Conservation (phyloP, 1,284 basidiomycete genomes). For the Pyrrhoderma lamaoense region DNA sequence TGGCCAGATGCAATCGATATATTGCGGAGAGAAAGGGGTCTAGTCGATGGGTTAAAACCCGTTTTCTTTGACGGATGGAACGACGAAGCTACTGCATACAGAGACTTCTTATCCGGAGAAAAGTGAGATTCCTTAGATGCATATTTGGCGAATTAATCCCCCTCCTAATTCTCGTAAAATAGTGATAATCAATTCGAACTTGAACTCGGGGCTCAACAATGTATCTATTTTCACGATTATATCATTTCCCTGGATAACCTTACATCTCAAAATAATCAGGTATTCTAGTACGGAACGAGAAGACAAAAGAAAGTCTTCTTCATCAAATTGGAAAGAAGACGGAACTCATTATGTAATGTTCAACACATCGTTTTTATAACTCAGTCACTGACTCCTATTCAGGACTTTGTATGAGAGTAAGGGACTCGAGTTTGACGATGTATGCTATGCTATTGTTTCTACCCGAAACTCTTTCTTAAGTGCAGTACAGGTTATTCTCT, state of each 20-base stretch:
- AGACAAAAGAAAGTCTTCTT: conserved; percentile 42
- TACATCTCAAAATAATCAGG: conserved; percentile 30
- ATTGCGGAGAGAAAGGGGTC: conserved; percentile 49
- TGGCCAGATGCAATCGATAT: conserved; percentile 64
- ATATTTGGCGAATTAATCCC: too few relatives aligned
- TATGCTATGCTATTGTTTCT: conserved; percentile 24
- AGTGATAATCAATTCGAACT: too few relatives aligned
- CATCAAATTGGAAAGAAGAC: conserved; percentile 46
- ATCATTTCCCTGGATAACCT: neutral
- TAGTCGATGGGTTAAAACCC: conserved; percentile 53
- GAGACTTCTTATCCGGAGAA: conserved; percentile 50
- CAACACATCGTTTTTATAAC: neutral
- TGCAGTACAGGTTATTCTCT: conserved; percentile 50
- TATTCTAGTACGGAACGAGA: conserved; percentile 61
- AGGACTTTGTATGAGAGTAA: conserved; percentile 72
- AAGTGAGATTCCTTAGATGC: conserved; percentile 31
- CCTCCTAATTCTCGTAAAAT: too few relatives aligned
- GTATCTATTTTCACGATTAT: conserved; percentile 28
- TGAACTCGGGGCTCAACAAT: conserved; percentile 67
- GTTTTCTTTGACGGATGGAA: conserved; percentile 53
- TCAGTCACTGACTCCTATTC: neutral
- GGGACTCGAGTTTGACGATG: conserved; percentile 68
- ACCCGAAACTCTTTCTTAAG: neutral
- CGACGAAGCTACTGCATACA: conserved; percentile 42
- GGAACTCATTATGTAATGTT: conserved; percentile 42